Evolutionary conservation across 768 basidiomycete genomes (phyloP), one percentile per base, ranked within the genome.

Genomic region (Ephemerocybe angulata): DNA sequence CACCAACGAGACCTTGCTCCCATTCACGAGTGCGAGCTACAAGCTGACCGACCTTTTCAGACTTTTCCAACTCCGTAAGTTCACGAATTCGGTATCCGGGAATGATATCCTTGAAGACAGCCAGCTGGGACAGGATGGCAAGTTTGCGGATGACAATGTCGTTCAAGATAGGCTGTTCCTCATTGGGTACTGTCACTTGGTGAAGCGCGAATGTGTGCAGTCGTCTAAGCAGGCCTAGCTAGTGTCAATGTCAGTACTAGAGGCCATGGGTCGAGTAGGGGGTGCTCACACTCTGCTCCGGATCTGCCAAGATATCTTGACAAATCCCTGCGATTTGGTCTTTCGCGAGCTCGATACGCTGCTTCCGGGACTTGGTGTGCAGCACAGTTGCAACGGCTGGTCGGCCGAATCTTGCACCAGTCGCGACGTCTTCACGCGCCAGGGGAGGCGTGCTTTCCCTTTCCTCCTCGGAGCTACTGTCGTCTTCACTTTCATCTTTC

Each of bases 81-180:
- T 85, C 72, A 51, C 97, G 92, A 67, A 99, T 96, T 57, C 94
- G 87, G 70, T 98, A 99, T 3, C 93, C 93, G 24, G 97, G 97
- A 38, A 98, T 86, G 58, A 98, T 83, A 69, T 99, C 97, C 66
- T 93, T 94, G 79, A 92, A 97, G 11, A 98, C 91, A 25, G 94
- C 90, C 28, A 98, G 76, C 64, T 96, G 88, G 12, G 93, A 96
- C 37, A 98, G 74, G 46, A 95, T 80, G 2, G 96, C 90, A 35
- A 98, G 75, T 66, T 90, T 90, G 58, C 96, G 85, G 59, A 99
- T 88, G 29, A 88, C 72, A 17, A 77, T 68, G 61, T 98, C 94
- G 61, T 98, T 95, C 17, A 72, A 63, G 7, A 98, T 75, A 2
- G 88, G 85, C 28, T 86, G 82, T 15, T 83, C 77, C 56, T 87